Evolutionary conservation across 2,329 filamentous ascomycete genomes (phyloP), one percentile per base, ranked within the genome.

Genomic region (Fusarium nelsonii): DNA sequence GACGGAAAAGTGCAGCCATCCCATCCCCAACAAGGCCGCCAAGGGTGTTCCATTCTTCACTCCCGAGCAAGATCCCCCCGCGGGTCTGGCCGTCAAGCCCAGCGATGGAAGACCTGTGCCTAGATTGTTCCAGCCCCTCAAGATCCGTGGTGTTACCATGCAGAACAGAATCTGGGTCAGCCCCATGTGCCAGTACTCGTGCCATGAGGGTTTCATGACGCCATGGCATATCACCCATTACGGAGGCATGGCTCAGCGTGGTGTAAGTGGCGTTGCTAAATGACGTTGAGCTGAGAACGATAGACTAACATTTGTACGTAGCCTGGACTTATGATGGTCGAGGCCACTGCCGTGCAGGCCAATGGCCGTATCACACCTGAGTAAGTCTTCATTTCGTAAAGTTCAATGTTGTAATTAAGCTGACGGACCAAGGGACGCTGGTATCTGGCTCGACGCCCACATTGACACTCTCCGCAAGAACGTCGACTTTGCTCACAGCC

Each of bases 331-430:
- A 77, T 88, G 15, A 85, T 92, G 63, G 78, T 92, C 14, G 92
- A 94, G 78, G 90, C 91, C 2, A 92, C 91, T 0, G 83, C 88
- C 2, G 89, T 94, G 0, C 82, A 86, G 2, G 79, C 90, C 0
- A 85, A 91, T 68, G 91, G 92, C 5, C 85, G 92, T 15, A 93
- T 94, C 78, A 92, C 91, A 0, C 91, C 91, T 0, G 83, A 92
- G 60, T 63, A 49, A 44, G 58, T 23, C 23, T 8, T 8, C 6
- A 3, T 8, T 16, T 8, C 9, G 12, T 2, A 15, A 4, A 16
- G 1, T 1, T 20, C 26, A 15, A 2, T 8, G n/a, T 30, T 11
- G 14, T 37, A 7, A 26, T 8, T 26, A 5, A 20, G 5, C n/a
- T 63, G 8, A 63, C 15, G 68, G 87, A 91, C 69, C 76, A 78